These are phyloP conservation scores for Lachnellula willkommii DNA, from an alignment of 2,329 filamentous ascomycete species.

Conservation along the genomic window DNA sequence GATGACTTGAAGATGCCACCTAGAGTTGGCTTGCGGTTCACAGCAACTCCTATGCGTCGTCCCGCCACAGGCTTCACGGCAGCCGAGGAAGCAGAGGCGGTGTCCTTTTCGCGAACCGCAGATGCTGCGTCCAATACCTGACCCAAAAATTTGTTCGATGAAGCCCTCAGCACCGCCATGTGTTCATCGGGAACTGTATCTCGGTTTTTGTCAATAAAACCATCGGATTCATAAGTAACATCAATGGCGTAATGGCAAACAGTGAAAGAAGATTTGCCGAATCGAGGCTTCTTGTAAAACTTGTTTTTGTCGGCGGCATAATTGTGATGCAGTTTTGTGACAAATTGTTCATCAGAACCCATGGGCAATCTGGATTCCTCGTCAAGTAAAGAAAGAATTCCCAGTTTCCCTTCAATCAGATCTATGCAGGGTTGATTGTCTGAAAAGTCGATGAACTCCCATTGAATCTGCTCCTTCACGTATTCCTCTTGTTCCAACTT, in stretches of 20 bases:
- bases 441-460: slow-evolving; percentile 99
- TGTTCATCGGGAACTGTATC: slow-evolving; percentile 98
- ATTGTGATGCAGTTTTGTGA: slow-evolving; percentile 92
- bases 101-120: slow-evolving; percentile 84
- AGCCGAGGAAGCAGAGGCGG: slow-evolving; percentile 56
- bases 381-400: slow-evolving; percentile 84
- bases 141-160: slow-evolving; percentile 77
- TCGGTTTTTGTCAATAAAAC: slow-evolving; percentile 98
- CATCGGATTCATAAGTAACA: slow-evolving; percentile 97
- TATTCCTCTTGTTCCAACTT: slow-evolving; percentile 99
- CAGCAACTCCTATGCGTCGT: slow-evolving; percentile 83
- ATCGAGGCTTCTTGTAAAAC: slow-evolving; percentile 98
- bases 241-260: slow-evolving; percentile 98
- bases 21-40: slow-evolving; percentile 92
- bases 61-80: slow-evolving; percentile 77
- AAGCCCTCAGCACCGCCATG: slow-evolving; percentile 83
- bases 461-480: slow-evolving; percentile 91
- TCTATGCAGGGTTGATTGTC: slow-evolving; percentile 99
- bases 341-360: slow-evolving; percentile 95
- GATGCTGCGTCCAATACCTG: slow-evolving; percentile 82
- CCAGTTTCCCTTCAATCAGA: slow-evolving; percentile 93
- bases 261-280: slow-evolving; percentile 95
- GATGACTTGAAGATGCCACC: slow-evolving; percentile 99
- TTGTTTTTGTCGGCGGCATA: slow-evolving; percentile 85
- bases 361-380: slow-evolving; percentile 96